These are phyloP conservation scores for Adansonia grandidieri DNA, from an alignment of 441 rosid species.

Conservation along the genomic window DNA sequence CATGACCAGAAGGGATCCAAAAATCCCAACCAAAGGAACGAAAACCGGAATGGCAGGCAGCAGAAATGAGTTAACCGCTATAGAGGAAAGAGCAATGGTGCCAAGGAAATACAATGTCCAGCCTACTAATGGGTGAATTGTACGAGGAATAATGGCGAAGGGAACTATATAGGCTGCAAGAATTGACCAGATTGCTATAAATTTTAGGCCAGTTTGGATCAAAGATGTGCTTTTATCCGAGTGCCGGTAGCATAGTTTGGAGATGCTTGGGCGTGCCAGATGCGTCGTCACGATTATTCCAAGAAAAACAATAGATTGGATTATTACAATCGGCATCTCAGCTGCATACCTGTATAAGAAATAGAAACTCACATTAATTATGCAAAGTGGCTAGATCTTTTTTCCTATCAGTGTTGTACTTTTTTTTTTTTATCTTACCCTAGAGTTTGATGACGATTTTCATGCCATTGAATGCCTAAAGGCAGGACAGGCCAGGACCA, in stretches of 20 bases:
- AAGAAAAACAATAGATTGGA: slow-evolving; percentile 60
- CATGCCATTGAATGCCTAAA: slow-evolving; percentile 80
- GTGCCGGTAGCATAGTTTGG: slow-evolving; percentile 77
- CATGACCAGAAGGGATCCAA: slow-evolving; percentile 78
- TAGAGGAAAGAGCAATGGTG: slow-evolving; percentile 57
- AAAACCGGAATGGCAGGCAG: slow-evolving; percentile 62
- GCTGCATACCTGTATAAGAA: slow-evolving; percentile 55
- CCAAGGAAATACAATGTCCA: slow-evolving; percentile 83
- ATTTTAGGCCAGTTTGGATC: slow-evolving; percentile 58
- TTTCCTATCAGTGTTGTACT: neutral
- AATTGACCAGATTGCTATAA: slow-evolving; percentile 68
- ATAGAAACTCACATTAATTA: neutral
- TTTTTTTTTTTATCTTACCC: slow-evolving; percentile 46
- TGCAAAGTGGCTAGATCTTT: neutral
- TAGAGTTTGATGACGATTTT: slow-evolving; percentile 66
- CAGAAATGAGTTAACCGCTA: slow-evolving; percentile 66
- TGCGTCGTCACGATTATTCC: slow-evolving; percentile 67
- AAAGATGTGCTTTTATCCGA: slow-evolving; percentile 56
- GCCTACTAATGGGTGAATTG: slow-evolving; percentile 76
- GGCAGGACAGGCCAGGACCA: slow-evolving; percentile 99
- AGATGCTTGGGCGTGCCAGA: slow-evolving; percentile 63
- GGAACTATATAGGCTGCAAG: slow-evolving; percentile 72
- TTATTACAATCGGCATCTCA: slow-evolving; percentile 72
- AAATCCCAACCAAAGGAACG: slow-evolving; percentile 64
- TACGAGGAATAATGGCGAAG: slow-evolving; percentile 73